Base-by-base conservation (phyloP, 331 rosid genomes). In the Spiraea crenata region DNA sequence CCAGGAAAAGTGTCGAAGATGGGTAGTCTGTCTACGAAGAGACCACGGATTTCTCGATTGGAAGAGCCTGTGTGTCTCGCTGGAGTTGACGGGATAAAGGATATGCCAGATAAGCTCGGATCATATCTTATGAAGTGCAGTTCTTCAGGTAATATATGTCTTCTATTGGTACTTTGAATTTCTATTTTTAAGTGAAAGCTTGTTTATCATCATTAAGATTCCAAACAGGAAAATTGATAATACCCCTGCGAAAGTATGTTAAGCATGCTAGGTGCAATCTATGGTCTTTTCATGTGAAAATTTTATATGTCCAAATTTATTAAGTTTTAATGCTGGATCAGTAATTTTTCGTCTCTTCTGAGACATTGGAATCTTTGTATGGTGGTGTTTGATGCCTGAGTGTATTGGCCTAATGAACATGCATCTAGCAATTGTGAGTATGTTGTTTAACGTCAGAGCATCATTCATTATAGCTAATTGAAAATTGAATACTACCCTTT, bases 21-120 rank as follows among this genome's bases (percentile, higher is more conserved):
- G 76, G 81, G 70, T 77, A 73, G 72, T 55, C 74, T 80, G 17
- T 62, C 82, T 83, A 79, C 87, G 31, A 91, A 85, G 88, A 87
- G 89, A 76, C 83, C 80, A 54, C 87, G 92, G 50, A 75, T 82
- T 48, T 78, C 77, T 70, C 89, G 71, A 63, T 61, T 75, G 47
- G 95, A 87, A 74, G 91, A 82, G 73, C 81, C 81, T 57, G 17
- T 8, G 1, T 67, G 67, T 72, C 55, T 25, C 34, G 74, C 65
- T 76, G 87, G 86, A 54, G 80, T 67, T 79, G 87, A 87, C 56
- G 86, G 83, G 65, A 73, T 79, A 69, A 87, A 78, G 69, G 91
- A 83, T 63, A 51, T 71, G 48, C 77, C 85, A 38, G 89, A 85
- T 19, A 84, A 83, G 81, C 85, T 71, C 69, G 87, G 82, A 57